Base-by-base conservation (phyloP, 345 rosid species). In the Hibiscus mutabilis region DNA sequence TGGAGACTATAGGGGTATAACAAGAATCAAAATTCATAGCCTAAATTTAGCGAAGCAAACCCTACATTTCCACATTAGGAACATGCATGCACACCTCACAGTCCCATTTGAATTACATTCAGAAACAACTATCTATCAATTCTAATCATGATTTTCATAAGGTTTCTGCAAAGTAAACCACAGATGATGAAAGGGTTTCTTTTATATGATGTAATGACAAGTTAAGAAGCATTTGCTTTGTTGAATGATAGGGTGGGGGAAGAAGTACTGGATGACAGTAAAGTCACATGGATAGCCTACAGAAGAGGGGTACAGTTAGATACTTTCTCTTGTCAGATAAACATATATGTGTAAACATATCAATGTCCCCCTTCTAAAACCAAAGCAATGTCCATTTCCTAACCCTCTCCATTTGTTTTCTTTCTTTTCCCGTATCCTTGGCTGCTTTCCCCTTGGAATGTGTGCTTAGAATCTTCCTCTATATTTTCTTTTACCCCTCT, bases 271-370 rank as follows among this genome's bases (percentile, higher is more conserved):
- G 60, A 80, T 78, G 79, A 76, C 91, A 86, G 89, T 29, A 81
- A 81, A 76, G 82, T 85, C 94, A 85, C 94, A 84, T 89, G 94
- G 86, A 85, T 70, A 77, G 71, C 55, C 70, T 71, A 74, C 82
- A 79, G 79, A 74, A 62, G 74, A 53, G 74, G 75, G 78, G 72
- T 82, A 82, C 58, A 66, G 69, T 77, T 66, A 71, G 79, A 82
- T 63, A 74, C 81, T 78, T 70, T 78, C 74, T 9, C 31, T 49
- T 77, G 83, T 80, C 79, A 80, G 83, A 75, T 53, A 58, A 66
- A 37, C 73, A 52, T 55, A 55, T 55, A 21, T 49, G 15, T 49
- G 7, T 21, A 55, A 2, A 55, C 42, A 8, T 37, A 37, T 37
- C 42, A 37, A 37, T 37, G 42, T 37, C 42, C 42, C 42, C 42